phyloP scores from a whole-genome alignment of 345 rosid genomes.

The Populus simonii region DNA sequence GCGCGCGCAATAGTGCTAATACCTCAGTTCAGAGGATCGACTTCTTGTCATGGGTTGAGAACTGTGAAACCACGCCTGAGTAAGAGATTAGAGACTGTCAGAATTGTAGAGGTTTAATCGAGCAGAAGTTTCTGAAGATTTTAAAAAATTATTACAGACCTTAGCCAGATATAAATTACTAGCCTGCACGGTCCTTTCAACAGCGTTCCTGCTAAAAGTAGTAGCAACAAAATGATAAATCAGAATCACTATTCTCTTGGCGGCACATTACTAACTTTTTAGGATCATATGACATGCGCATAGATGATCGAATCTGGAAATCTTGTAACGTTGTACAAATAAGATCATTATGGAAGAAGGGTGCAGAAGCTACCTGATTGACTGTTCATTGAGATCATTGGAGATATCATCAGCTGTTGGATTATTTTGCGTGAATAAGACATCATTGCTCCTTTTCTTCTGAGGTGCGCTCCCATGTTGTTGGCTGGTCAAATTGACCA shows the following conservation, averaged over 20 bases:
- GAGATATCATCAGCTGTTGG: conserved; percentile 30
- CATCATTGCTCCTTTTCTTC: conserved; percentile 48
- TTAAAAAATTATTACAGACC: conserved; percentile 31
- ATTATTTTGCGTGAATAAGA: conserved; percentile 27
- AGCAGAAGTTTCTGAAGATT: conserved; percentile 3
- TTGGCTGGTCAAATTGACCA: conserved; percentile 35
- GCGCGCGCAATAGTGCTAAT: conserved; percentile 1
- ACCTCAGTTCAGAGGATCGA: conserved; percentile 71
- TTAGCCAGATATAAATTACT: conserved; percentile 55
- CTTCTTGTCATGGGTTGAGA: conserved; percentile 79
- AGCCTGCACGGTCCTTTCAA: conserved; percentile 47
- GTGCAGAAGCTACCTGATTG: conserved; percentile 36
- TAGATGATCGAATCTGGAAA: background rate
- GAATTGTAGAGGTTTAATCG: background rate
- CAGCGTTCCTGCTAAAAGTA: conserved; percentile 33
- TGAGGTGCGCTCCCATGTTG: conserved; percentile 37
- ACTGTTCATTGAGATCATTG: conserved; percentile 32
- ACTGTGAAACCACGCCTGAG: conserved; percentile 75
- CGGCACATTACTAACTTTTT: background rate
- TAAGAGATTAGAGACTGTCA: conserved; percentile 9
- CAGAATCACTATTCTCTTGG: background rate
- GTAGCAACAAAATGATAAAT: background rate
- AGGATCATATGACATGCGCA: background rate
- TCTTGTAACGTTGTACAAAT: background rate
- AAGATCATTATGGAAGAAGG: background rate